Evolutionary conservation across 768 basidiomycete genomes (phyloP).

Genomic region (Boletus fagicola): DNA sequence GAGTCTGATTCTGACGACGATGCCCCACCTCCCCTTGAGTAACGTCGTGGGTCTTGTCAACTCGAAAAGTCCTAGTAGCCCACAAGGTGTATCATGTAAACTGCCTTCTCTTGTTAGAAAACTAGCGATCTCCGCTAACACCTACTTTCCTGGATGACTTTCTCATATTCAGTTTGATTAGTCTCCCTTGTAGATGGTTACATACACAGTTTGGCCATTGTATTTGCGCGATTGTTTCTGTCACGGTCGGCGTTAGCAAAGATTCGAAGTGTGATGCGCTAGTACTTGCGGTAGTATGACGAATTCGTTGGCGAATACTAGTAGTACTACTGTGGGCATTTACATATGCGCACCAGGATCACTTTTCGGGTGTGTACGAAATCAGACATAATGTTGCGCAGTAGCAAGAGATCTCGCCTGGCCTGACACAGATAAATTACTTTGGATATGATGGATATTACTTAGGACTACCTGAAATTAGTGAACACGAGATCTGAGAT

Average conservation of each 20-base stretch:
- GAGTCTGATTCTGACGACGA: constrained; percentile 49
- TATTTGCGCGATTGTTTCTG: not conserved
- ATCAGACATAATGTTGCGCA: not conserved
- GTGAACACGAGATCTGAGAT: not conserved
- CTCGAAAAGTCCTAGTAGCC: not conserved
- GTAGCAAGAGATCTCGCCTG: not conserved
- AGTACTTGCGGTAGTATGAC: too few species aligned
- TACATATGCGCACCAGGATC: too few species aligned
- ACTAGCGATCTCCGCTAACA: not conserved
- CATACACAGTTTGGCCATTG: not conserved
- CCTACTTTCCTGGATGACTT: not conserved
- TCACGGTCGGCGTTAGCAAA: not conserved
- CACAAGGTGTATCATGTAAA: constrained; percentile 18
- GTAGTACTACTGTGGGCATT: too few species aligned
- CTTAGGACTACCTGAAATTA: not conserved
- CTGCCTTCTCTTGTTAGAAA: constrained; percentile 7
- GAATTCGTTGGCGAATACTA: not conserved
- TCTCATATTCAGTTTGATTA: not conserved
- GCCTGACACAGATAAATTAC: not conserved
- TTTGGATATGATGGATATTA: not conserved
- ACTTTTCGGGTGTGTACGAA: not conserved
- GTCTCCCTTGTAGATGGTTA: not conserved
- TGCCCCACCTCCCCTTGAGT: constrained; percentile 78
- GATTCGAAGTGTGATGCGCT: too few species aligned
- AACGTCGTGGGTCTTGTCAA: not conserved